Conservation (phyloP, 2,329 filamentous ascomycete genomes). For the Polychaeton citri region DNA sequence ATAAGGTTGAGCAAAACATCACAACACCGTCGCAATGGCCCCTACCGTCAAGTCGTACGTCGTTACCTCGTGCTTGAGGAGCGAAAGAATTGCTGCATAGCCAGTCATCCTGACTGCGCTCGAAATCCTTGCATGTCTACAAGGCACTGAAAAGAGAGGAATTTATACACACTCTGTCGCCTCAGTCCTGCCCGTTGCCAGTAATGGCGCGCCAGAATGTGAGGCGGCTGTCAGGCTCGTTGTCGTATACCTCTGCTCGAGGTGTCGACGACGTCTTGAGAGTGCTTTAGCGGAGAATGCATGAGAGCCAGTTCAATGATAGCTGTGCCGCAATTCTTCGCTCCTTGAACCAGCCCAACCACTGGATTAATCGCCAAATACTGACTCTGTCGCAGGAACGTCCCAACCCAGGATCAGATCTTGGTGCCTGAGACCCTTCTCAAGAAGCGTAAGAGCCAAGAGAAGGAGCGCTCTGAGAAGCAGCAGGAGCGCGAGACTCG, state of each 20-base stretch:
- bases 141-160: constrained; percentile 5
- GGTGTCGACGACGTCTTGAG: constrained; percentile 12
- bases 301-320: constrained; percentile 50
- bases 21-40: constrained; percentile 39
- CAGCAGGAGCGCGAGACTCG: constrained; percentile 42
- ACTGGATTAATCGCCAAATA: too few species aligned
- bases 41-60: constrained; percentile 46
- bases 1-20: background rate
- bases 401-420: constrained; percentile 89
- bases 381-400: constrained; percentile 53
- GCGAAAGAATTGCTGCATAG: constrained; percentile 51
- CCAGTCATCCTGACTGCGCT: constrained; percentile 50
- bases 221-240: constrained; percentile 15
- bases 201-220: constrained; percentile 23
- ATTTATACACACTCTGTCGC: constrained; percentile 12
- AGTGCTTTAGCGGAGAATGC: constrained; percentile 23
- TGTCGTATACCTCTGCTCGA: constrained; percentile 17
- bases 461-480: constrained; percentile 93
- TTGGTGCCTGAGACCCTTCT: constrained; percentile 98
- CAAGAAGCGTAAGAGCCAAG: constrained; percentile 99
- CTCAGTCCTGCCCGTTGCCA: constrained; percentile 23
- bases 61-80: constrained; percentile 2
- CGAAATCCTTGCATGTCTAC: constrained; percentile 34
- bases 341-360: constrained; percentile 58
- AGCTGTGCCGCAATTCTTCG: constrained; percentile 88